Conservation (phyloP, 2,329 filamentous ascomycete genomes). For the Diaporthe citrichinensis region DNA sequence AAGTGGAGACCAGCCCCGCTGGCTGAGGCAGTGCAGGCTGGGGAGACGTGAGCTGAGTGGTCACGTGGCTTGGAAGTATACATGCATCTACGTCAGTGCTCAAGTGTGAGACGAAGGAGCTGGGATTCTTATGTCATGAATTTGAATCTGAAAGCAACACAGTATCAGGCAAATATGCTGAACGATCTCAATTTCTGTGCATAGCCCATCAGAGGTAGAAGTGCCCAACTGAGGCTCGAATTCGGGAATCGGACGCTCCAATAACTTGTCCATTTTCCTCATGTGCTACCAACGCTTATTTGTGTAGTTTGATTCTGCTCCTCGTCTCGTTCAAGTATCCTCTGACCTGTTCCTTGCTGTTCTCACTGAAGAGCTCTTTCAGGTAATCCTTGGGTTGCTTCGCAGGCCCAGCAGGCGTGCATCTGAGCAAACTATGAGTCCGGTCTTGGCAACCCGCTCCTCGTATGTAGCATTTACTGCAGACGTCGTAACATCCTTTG, state of each 20-base stretch:
- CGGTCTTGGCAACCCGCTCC: constrained; percentile 40
- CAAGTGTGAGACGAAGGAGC: background rate
- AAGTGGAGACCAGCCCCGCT: constrained; percentile 4
- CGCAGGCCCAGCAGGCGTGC: constrained; percentile 22
- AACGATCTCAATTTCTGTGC: background rate
- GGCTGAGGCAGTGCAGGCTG: constrained; percentile 29
- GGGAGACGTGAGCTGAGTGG: constrained; percentile 3
- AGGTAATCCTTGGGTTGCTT: constrained; percentile 29
- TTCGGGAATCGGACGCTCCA: background rate
- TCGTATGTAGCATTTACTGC: constrained; percentile 35
- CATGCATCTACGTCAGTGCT: constrained; percentile 2
- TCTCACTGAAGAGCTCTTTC: constrained; percentile 32
- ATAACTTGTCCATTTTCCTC: background rate
- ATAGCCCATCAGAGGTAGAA: no score
- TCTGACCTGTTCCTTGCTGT: constrained; percentile 37
- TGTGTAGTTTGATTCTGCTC: constrained; percentile 30
- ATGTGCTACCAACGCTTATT: background rate
- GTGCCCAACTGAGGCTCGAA: background rate
- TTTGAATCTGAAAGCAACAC: background rate
- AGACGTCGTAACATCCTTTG: constrained; percentile 37
- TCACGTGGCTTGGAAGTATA: constrained; percentile 20
- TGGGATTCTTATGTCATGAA: background rate
- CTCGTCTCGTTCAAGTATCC: constrained; percentile 33
- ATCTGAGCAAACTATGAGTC: constrained; percentile 29
- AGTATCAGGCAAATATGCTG: background rate